phyloP scores from a whole-genome alignment of 129 eudicot genomes.

The Flaveria bidentis region DNA sequence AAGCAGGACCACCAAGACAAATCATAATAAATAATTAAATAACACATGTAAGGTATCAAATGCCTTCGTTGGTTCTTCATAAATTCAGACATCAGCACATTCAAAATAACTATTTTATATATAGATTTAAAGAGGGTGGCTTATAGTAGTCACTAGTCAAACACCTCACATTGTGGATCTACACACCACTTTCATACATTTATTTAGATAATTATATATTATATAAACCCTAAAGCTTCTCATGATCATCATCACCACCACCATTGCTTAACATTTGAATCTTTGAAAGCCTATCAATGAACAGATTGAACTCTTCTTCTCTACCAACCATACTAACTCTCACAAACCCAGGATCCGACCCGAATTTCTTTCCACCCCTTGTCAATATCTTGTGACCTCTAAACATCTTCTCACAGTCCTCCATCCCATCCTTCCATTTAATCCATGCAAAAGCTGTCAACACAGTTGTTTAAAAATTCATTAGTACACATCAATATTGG shows the following conservation, averaged over 20 bases:
- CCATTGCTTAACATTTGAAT: constrained; percentile 34
- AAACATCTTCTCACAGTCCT: constrained; percentile 58
- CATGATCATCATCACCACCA: neutral
- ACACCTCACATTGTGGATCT: constrained; percentile 39
- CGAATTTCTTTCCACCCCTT: constrained; percentile 73
- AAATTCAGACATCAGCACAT: neutral
- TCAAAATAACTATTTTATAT: neutral
- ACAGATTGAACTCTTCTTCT: constrained; percentile 64
- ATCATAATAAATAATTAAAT: neutral
- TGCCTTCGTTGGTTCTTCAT: neutral
- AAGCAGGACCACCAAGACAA: neutral
- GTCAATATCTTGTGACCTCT: constrained; percentile 52
- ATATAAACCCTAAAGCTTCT: neutral
- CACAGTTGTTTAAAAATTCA: neutral
- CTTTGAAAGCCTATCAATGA: constrained; percentile 55
- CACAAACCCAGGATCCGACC: constrained; percentile 47
- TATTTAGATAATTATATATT: neutral
- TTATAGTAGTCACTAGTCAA: constrained; percentile 23
- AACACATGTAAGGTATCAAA: neutral
- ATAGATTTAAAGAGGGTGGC: constrained; percentile 27
- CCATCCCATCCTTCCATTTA: constrained; percentile 46
- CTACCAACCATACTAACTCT: constrained; percentile 76
- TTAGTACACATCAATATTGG: constrained; percentile 2
- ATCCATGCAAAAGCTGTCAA: constrained; percentile 95
- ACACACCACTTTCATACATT: constrained; percentile 5